Conservation (phyloP, 306 rosid genomes). For the Geum urbanum region DNA sequence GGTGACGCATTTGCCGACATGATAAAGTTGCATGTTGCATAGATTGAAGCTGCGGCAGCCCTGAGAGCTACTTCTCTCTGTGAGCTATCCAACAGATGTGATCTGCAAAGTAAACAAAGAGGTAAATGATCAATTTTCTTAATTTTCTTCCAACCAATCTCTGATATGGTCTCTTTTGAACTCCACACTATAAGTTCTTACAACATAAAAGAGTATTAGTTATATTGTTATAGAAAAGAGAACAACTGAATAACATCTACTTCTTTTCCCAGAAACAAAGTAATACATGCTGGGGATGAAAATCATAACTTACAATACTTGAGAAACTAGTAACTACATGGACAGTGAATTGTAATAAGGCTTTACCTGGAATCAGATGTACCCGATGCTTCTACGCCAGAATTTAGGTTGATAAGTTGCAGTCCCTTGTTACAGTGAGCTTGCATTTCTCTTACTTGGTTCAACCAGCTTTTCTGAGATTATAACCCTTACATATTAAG, state of each 20-base stretch:
- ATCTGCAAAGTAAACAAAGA: slow-evolving; percentile 34
- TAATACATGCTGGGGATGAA: neutral
- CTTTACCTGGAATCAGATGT: slow-evolving; percentile 54
- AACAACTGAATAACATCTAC: neutral
- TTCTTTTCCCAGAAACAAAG: neutral
- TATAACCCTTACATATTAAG: slow-evolving; percentile 19
- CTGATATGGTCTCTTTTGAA: neutral
- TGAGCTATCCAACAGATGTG: slow-evolving; percentile 38
- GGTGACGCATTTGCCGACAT: slow-evolving; percentile 47
- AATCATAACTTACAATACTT: neutral
- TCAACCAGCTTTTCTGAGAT: slow-evolving; percentile 89
- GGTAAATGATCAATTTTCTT: neutral
- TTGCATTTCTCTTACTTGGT: slow-evolving; percentile 87
- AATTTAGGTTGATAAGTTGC: slow-evolving; percentile 38
- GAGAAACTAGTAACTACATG: neutral
- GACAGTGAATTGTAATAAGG: slow-evolving; percentile 7
- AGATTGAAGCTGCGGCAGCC: slow-evolving; percentile 97
- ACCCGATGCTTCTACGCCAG: slow-evolving; percentile 46
- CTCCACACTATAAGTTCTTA: neutral
- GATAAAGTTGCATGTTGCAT: slow-evolving; percentile 82
- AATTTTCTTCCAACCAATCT: neutral
- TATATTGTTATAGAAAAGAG: neutral
- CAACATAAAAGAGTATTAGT: neutral
- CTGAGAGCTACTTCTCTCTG: slow-evolving; percentile 74
- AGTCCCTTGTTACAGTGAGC: slow-evolving; percentile 74